Percentiles rank a stretch among this genome's conserved stretches.
phyloP scores from a whole-genome alignment of 495 filamentous ascomycete species.

The Chaetomium cochliodes region DNA sequence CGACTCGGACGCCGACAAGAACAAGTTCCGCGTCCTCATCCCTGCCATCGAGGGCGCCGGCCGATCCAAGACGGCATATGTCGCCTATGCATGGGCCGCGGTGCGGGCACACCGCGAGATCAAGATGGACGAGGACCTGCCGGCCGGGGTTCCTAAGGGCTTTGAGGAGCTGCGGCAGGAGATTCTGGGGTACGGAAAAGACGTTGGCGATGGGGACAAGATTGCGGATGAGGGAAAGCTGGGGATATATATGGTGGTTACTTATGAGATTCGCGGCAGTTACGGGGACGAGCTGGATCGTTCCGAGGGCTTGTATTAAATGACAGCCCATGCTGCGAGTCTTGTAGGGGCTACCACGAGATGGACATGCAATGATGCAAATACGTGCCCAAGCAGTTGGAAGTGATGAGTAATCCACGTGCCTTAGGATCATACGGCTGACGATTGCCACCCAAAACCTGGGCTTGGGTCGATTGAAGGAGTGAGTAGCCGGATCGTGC shows the following conservation, averaged over 20 bases:
- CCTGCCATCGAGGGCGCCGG: background rate
- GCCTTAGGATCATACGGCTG: too few relatives aligned
- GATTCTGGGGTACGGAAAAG: background rate
- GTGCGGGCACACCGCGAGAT: background rate
- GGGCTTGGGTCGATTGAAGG: too few relatives aligned
- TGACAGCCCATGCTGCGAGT: background rate
- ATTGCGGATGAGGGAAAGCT: conserved; percentile 4
- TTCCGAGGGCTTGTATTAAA: background rate
- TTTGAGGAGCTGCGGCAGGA: conserved; percentile 6
- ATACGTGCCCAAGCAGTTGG: too few relatives aligned
- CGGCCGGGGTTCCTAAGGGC: background rate
- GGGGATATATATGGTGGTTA: background rate
- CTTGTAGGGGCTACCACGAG: too few relatives aligned
- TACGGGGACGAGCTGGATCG: background rate
- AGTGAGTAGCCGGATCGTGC: too few relatives aligned
- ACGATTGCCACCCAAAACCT: too few relatives aligned
- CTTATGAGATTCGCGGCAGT: background rate
- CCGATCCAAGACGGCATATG: background rate
- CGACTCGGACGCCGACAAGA: conserved; percentile 1
- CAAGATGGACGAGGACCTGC: background rate
- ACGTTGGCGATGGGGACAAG: background rate
- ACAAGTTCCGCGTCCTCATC: conserved; percentile 5
- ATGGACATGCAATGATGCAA: too few relatives aligned
- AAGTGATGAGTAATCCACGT: too few relatives aligned
- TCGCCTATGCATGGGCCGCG: background rate